phyloP scores from a whole-genome alignment of 2,329 filamentous ascomycete genomes.

The Colletotrichum coccodes region DNA sequence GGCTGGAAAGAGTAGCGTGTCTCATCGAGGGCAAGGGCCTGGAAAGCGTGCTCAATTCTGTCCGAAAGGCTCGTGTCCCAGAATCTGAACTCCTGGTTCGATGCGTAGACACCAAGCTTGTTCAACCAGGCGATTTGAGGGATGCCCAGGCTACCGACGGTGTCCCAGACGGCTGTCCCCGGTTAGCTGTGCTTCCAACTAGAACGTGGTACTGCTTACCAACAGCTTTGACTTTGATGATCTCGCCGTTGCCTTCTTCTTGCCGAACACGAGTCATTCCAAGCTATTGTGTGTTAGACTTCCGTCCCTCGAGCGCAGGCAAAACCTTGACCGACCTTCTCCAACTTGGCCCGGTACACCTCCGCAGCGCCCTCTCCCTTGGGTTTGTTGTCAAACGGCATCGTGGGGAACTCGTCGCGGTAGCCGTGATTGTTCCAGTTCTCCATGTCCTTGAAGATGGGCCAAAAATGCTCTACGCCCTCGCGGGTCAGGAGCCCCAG shows the following conservation, averaged over 20 bases:
- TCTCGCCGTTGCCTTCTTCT: slow-evolving; percentile 44
- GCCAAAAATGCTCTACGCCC: slow-evolving; percentile 64
- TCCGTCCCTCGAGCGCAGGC: background rate
- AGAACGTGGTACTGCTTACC: slow-evolving; percentile 37
- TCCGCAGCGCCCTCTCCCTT: slow-evolving; percentile 52
- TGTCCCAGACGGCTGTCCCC: slow-evolving; percentile 51
- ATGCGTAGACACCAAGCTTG: slow-evolving; percentile 55
- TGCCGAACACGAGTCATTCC: slow-evolving; percentile 54
- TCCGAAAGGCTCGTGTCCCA: slow-evolving; percentile 64
- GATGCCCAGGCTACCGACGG: slow-evolving; percentile 55
- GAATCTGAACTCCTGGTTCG: slow-evolving; percentile 61
- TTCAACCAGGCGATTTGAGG: slow-evolving; percentile 57
- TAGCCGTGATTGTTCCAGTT: slow-evolving; percentile 59
- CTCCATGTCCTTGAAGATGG: slow-evolving; percentile 67
- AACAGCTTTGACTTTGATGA: slow-evolving; percentile 59
- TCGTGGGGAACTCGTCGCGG: slow-evolving; percentile 56
- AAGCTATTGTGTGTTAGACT: background rate
- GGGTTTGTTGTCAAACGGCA: slow-evolving; percentile 61
- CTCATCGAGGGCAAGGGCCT: slow-evolving; percentile 69
- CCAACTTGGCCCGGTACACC: slow-evolving; percentile 55
- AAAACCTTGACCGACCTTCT: slow-evolving; percentile 51
- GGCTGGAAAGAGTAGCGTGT: slow-evolving; percentile 64
- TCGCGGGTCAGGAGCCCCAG: slow-evolving; percentile 63
- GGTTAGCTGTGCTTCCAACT: slow-evolving; percentile 33
- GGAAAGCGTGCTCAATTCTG: slow-evolving; percentile 66